phyloP scores from a whole-genome alignment of 73 alveolate species.

The Loxodes magnus region DNA sequence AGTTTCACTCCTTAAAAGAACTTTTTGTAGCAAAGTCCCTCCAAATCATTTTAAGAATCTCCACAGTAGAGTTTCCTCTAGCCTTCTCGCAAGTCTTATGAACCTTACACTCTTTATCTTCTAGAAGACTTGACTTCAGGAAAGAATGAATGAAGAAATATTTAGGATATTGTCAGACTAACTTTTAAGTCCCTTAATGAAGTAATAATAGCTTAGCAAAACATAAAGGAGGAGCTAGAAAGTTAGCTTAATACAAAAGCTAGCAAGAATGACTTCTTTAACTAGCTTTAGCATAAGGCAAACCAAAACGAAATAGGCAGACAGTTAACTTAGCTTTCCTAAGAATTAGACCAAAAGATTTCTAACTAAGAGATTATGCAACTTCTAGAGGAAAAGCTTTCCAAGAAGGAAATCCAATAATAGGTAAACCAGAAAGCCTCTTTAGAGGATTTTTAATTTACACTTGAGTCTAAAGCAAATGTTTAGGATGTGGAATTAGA shows the following conservation, averaged over 20 bases:
- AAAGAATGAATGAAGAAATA: slow-evolving; percentile 28
- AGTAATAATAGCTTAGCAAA: slow-evolving; percentile 22
- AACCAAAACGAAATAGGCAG: slow-evolving; percentile 20
- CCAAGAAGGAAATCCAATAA: slow-evolving; percentile 15
- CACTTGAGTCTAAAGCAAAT: not conserved
- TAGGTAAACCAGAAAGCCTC: slow-evolving; percentile 12
- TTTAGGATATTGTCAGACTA: slow-evolving; percentile 29
- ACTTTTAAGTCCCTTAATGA: slow-evolving; percentile 21
- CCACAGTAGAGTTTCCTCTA: slow-evolving; percentile 1
- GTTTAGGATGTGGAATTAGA: not conserved
- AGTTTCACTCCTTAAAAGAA: too few species aligned
- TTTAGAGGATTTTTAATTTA: slow-evolving; percentile 6
- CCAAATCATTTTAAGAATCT: too few species aligned
- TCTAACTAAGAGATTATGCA: slow-evolving; percentile 18
- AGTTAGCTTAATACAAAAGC: slow-evolving; percentile 23
- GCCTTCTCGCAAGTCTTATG: slow-evolving; percentile 13
- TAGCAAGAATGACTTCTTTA: slow-evolving; percentile 15
- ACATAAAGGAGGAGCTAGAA: slow-evolving; percentile 22
- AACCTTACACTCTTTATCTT: slow-evolving; percentile 7
- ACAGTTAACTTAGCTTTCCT: slow-evolving; percentile 33
- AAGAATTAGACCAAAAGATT: slow-evolving; percentile 21
- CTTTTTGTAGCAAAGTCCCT: too few species aligned
- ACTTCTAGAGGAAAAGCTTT: slow-evolving; percentile 14
- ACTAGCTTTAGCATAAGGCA: slow-evolving; percentile 17
- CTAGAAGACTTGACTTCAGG: slow-evolving; percentile 21